These are phyloP conservation scores for Oryza meyeriana DNA, from an alignment of 176 grass and related monocot genomes.

Conservation along the genomic window DNA sequence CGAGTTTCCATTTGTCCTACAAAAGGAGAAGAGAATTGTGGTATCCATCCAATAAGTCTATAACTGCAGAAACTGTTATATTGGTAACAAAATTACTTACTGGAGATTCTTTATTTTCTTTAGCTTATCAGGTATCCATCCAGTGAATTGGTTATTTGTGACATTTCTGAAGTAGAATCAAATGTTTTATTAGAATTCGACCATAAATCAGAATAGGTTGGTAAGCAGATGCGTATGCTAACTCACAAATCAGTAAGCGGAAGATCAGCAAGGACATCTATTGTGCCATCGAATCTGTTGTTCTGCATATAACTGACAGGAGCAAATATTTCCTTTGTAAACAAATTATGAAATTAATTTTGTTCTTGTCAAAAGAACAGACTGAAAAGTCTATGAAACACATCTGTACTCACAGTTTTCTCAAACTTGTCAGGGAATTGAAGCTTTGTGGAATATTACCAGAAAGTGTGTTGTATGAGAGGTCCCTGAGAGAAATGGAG, in stretches of 20 bases:
- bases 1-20: slow-evolving; percentile 70
- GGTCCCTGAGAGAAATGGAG: slow-evolving; percentile 55
- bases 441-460: slow-evolving; percentile 86
- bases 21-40: slow-evolving; percentile 25
- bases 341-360: not conserved
- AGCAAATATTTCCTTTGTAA: slow-evolving; percentile 13
- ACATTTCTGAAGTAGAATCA: slow-evolving; percentile 64
- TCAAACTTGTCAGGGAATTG: slow-evolving; percentile 59
- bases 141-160: slow-evolving; percentile 80
- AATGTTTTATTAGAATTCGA: slow-evolving; percentile 26
- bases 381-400: not conserved
- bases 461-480: slow-evolving; percentile 68
- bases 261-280: slow-evolving; percentile 75
- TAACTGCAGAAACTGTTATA: not conserved
- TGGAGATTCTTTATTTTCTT: slow-evolving; percentile 64
- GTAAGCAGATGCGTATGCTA: not conserved
- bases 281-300: slow-evolving; percentile 79
- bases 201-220: not conserved
- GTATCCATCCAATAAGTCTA: slow-evolving; percentile 22
- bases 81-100: slow-evolving; percentile 48
- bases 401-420: slow-evolving; percentile 60
- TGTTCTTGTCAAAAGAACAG: not conserved
- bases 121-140: slow-evolving; percentile 86
- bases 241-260: slow-evolving; percentile 87
- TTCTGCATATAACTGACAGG: slow-evolving; percentile 82